Evolutionary conservation across 345 rosid genomes (phyloP).

Genomic region (Melaleuca alternifolia): DNA sequence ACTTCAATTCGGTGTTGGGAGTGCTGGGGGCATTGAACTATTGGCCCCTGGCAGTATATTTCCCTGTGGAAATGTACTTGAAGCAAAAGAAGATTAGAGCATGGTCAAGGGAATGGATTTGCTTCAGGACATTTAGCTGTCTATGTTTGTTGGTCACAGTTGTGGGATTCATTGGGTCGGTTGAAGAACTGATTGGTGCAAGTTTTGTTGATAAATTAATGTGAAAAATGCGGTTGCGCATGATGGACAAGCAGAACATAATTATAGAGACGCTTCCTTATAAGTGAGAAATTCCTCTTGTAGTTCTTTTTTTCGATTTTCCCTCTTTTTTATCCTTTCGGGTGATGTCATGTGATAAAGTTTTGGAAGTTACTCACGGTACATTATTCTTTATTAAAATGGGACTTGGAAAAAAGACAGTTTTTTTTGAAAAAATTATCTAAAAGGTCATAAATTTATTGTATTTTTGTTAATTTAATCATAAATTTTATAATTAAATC

Average conservation of each 20-base stretch:
- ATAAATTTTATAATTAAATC: too few species aligned
- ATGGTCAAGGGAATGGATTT: constrained; percentile 1
- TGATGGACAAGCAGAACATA: not conserved
- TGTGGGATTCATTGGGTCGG: constrained; percentile 42
- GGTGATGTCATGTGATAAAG: not conserved
- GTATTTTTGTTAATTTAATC: too few species aligned
- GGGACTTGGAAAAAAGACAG: not conserved
- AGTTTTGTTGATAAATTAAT: constrained; percentile 13
- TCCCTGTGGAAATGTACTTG: constrained; percentile 8
- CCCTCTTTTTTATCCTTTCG: not conserved
- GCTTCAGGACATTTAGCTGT: constrained; percentile 13
- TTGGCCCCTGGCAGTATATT: constrained; percentile 8
- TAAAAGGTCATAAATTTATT: too few species aligned
- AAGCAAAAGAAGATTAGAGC: not conserved
- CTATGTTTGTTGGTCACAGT: constrained; percentile 27
- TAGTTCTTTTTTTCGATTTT: not conserved
- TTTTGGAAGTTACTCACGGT: not conserved
- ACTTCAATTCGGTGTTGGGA: constrained; percentile 8
- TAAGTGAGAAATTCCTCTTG: not conserved
- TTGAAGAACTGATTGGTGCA: constrained; percentile 44
- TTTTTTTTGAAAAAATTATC: not conserved
- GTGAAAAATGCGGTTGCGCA: not conserved
- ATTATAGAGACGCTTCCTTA: not conserved
- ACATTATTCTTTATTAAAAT: not conserved
- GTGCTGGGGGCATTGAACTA: constrained; percentile 2